Evolutionary conservation across 352 stramenopile species (phyloP).

Genomic region (Pythium folliculosum): DNA sequence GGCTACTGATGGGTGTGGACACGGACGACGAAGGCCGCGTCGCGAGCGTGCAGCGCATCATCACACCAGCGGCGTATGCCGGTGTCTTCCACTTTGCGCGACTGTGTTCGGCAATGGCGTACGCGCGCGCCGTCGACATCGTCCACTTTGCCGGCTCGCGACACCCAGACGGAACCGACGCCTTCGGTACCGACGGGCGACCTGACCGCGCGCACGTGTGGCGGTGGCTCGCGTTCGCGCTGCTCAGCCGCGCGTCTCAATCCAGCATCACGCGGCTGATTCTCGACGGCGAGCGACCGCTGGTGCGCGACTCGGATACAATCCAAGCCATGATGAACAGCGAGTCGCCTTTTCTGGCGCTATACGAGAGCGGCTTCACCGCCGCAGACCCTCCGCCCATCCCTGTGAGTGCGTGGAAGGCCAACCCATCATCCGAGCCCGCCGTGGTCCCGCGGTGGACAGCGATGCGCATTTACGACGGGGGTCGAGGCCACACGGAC

Average conservation of each 20-base stretch:
- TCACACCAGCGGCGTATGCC: not conserved
- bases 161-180: no score
- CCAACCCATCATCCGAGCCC: not conserved
- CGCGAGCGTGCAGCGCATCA: not conserved
- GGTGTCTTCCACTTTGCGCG: not conserved
- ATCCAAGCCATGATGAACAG: constrained; percentile 7
- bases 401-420: no score
- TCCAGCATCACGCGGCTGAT: not conserved
- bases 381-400: no score
- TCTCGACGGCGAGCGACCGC: not conserved
- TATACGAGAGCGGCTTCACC: not conserved
- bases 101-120: constrained; percentile 5
- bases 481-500: not conserved
- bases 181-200: not conserved
- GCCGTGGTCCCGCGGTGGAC: not conserved
- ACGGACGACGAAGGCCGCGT: constrained; percentile 2
- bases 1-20: not conserved
- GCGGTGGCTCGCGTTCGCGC: constrained; percentile 9
- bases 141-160: not conserved
- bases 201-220: not conserved
- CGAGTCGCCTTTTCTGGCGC: not conserved
- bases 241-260: constrained; percentile 3
- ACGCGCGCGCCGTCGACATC: not conserved
- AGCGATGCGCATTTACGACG: not conserved
- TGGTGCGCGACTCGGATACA: not conserved